phyloP scores from a whole-genome alignment of 768 basidiomycete genomes.

The Leccinum subtestaceum region DNA sequence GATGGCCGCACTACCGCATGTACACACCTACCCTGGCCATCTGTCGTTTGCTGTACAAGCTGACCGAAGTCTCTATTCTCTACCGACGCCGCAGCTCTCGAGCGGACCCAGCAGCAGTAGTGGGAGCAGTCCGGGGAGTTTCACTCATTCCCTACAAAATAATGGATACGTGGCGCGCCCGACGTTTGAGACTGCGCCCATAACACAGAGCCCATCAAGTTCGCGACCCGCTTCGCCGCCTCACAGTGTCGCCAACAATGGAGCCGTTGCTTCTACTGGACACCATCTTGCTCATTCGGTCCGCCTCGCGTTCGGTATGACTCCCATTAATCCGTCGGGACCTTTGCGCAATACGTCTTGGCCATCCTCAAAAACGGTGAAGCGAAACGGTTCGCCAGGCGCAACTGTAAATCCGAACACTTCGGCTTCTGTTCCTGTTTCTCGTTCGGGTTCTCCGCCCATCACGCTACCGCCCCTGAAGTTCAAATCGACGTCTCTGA shows the following conservation, averaged over 20 bases:
- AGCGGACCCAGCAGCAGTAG: constrained; percentile 60
- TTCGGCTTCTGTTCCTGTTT: constrained; percentile 44
- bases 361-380: constrained; percentile 28
- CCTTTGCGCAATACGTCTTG: constrained; percentile 40
- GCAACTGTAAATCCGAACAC: constrained; percentile 7
- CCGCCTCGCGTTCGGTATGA: constrained; percentile 88
- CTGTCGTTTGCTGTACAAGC: constrained; percentile 28
- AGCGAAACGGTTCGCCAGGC: constrained; percentile 10
- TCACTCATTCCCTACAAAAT: constrained; percentile 38
- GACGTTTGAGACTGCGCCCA: constrained; percentile 24
- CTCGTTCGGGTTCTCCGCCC: constrained; percentile 66
- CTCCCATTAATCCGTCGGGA: constrained; percentile 56
- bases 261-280: constrained; percentile 35
- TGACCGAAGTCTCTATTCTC: constrained; percentile 27
- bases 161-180: constrained; percentile 19
- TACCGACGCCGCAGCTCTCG: constrained; percentile 61
- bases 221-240: constrained; percentile 64
- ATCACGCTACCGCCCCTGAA: constrained; percentile 72
- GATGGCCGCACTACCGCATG: constrained; percentile 28
- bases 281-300: constrained; percentile 81
- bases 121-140: constrained; percentile 59
- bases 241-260: constrained; percentile 33
- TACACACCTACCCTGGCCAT: constrained; percentile 34
- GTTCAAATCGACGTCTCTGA: constrained; percentile 31
- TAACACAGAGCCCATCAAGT: constrained; percentile 45